Conservation (phyloP, 768 basidiomycete species). For the Amanita subjunquillea region DNA sequence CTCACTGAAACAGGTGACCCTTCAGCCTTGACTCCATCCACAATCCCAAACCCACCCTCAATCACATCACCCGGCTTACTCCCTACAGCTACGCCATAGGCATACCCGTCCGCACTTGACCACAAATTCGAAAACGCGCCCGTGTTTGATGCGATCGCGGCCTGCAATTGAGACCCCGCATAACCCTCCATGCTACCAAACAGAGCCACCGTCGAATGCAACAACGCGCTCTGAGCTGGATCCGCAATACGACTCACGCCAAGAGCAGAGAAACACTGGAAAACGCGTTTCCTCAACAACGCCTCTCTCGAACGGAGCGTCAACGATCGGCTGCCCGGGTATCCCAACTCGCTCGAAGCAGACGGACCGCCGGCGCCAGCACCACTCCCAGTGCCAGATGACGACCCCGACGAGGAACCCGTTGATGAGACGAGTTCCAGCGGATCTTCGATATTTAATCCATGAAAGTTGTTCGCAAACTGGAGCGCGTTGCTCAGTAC, state of each 20-base stretch:
- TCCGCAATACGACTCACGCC: slow-evolving; percentile 76
- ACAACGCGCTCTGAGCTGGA: slow-evolving; percentile 65
- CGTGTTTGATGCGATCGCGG: slow-evolving; percentile 79
- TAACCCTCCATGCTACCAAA: slow-evolving; percentile 87
- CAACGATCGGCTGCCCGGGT: slow-evolving; percentile 24
- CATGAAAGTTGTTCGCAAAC: slow-evolving; percentile 78
- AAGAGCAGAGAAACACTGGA: slow-evolving; percentile 81
- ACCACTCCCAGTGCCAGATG: not conserved
- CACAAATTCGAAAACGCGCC: slow-evolving; percentile 82
- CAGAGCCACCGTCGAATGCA: slow-evolving; percentile 71
- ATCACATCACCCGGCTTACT: slow-evolving; percentile 4
- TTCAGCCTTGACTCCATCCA: slow-evolving; percentile 23
- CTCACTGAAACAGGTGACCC: slow-evolving; percentile 39
- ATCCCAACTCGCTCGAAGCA: slow-evolving; percentile 23
- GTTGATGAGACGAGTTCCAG: not conserved
- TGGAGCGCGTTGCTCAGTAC: slow-evolving; percentile 83
- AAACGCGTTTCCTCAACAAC: slow-evolving; percentile 72
- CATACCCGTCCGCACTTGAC: slow-evolving; percentile 83
- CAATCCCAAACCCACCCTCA: slow-evolving; percentile 4
- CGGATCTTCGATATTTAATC: slow-evolving; percentile 59
- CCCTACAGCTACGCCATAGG: slow-evolving; percentile 47
- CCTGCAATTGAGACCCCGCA: slow-evolving; percentile 76
- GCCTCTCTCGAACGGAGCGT: slow-evolving; percentile 72
- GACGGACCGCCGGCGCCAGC: not conserved
- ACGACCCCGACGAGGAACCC: not conserved